Evolutionary conservation across 306 rosid genomes (phyloP).

Genomic region (Sicyos edulis): DNA sequence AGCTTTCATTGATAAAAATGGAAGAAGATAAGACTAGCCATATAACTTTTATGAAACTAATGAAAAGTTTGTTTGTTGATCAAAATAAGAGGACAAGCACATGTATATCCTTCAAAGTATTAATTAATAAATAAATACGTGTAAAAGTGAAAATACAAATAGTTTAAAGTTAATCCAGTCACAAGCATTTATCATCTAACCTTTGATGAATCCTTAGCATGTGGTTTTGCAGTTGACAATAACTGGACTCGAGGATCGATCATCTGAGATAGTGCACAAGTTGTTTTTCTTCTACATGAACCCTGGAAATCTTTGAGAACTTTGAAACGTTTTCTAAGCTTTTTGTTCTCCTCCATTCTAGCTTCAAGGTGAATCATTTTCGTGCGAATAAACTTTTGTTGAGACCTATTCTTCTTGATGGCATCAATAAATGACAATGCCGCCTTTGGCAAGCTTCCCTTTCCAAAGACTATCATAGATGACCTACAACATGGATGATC

Average conservation of each 20-base stretch:
- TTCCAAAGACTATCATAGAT: slow-evolving; percentile 30
- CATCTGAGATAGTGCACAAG: slow-evolving; percentile 59
- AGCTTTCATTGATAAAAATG: neutral
- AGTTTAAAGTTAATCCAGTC: neutral
- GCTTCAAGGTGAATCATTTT: slow-evolving; percentile 66
- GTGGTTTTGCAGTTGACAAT: slow-evolving; percentile 44
- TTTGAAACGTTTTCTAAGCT: slow-evolving; percentile 50
- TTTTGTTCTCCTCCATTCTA: slow-evolving; percentile 72
- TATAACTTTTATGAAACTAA: neutral
- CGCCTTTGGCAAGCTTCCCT: slow-evolving; percentile 46
- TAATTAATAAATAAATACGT: neutral
- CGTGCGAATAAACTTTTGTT: slow-evolving; percentile 53
- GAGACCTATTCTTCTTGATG: slow-evolving; percentile 64
- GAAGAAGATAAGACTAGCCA: neutral
- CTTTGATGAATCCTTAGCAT: slow-evolving; percentile 41
- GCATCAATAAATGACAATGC: slow-evolving; percentile 66
- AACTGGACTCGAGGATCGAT: slow-evolving; percentile 68
- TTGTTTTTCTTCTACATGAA: slow-evolving; percentile 60
- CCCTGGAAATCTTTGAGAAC: slow-evolving; percentile 67
- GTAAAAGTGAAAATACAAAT: slow-evolving; percentile 3
- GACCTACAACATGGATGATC: slow-evolving; percentile 27
- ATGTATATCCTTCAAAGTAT: neutral
- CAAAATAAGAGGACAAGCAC: neutral
- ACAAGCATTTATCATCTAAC: slow-evolving; percentile 33
- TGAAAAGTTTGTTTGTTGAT: neutral